A percentile compares a stretch with the other conserved stretches of the same genome.
phyloP scores from a whole-genome alignment of 1,284 basidiomycete species.

The Cryptococcus maquisensis region DNA sequence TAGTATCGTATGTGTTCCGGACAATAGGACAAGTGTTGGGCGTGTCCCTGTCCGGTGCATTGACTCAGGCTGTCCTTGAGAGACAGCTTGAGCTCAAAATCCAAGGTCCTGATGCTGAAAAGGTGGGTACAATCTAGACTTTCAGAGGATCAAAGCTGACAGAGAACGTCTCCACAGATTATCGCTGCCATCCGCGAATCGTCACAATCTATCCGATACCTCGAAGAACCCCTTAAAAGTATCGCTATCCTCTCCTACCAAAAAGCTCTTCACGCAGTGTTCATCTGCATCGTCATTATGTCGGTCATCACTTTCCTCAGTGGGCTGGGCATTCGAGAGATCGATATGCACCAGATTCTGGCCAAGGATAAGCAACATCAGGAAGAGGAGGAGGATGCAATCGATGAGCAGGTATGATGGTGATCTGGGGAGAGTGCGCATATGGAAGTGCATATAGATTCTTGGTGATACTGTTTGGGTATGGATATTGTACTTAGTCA shows the following conservation, averaged over 20 bases:
- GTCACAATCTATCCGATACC: slow-evolving; percentile 67
- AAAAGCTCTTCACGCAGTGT: slow-evolving; percentile 76
- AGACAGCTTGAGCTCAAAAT: slow-evolving; percentile 66
- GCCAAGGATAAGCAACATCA: not conserved
- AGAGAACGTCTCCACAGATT: slow-evolving; percentile 42
- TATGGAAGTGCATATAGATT: too few species aligned
- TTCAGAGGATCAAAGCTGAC: not conserved
- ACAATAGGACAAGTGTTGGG: slow-evolving; percentile 88
- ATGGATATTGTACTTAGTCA: too few species aligned
- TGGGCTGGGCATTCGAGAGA: slow-evolving; percentile 35
- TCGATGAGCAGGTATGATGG: not conserved
- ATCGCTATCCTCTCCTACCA: slow-evolving; percentile 79
- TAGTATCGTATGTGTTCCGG: slow-evolving; percentile 84
- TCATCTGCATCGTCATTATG: slow-evolving; percentile 64
- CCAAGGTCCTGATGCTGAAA: slow-evolving; percentile 63
- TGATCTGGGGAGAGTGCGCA: too few species aligned
- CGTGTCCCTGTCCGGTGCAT: slow-evolving; percentile 73
- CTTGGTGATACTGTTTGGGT: too few species aligned
- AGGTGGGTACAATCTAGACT: slow-evolving; percentile 55
- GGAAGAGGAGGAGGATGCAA: slow-evolving; percentile 1
- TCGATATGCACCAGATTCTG: slow-evolving; percentile 23
- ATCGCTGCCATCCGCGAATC: slow-evolving; percentile 65
- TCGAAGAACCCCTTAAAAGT: slow-evolving; percentile 59
- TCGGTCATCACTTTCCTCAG: slow-evolving; percentile 29
- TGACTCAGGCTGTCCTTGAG: slow-evolving; percentile 70